A percentile compares a stretch with the other conserved stretches of the same genome.
Conservation (phyloP, 2,329 filamentous ascomycete species). For the Clarireedia homoeocarpa region DNA sequence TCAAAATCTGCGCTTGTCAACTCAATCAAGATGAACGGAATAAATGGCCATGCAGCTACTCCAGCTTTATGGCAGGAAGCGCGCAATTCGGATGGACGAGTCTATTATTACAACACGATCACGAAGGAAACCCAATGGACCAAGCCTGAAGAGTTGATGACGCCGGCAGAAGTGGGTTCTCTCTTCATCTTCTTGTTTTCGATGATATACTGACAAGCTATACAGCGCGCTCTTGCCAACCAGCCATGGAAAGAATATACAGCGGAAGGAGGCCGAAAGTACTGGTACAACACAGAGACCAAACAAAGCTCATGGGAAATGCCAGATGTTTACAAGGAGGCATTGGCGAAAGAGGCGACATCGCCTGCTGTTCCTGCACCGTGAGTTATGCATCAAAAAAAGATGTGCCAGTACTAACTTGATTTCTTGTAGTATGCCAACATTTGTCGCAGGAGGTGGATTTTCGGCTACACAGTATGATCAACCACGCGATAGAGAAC, state of each 20-base stretch:
- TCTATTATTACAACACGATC: slow-evolving; percentile 83
- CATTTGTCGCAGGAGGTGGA: slow-evolving; percentile 38
- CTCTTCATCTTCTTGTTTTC: slow-evolving; percentile 15
- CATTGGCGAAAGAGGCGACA: slow-evolving; percentile 50
- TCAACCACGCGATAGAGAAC: slow-evolving; percentile 31
- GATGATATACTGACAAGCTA: slow-evolving; percentile 10
- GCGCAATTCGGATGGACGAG: slow-evolving; percentile 69
- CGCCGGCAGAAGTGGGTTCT: slow-evolving; percentile 61
- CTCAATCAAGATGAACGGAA: slow-evolving; percentile 20
- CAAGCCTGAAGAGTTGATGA: slow-evolving; percentile 87
- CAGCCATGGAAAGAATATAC: slow-evolving; percentile 93
- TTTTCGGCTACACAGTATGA: slow-evolving; percentile 28
- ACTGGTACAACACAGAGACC: slow-evolving; percentile 91
- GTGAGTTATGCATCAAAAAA: slow-evolving; percentile 31
- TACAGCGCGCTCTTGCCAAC: slow-evolving; percentile 66
- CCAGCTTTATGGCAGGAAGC: slow-evolving; percentile 70
- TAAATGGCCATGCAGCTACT: slow-evolving; percentile 29
- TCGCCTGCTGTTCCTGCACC: slow-evolving; percentile 34
- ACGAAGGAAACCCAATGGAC: slow-evolving; percentile 91
- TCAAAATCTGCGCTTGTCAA: not conserved
- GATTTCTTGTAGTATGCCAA: slow-evolving; percentile 21
- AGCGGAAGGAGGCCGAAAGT: slow-evolving; percentile 77
- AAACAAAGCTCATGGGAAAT: slow-evolving; percentile 94
- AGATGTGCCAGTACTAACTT: slow-evolving; percentile 9
- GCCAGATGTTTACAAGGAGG: slow-evolving; percentile 73